Evolutionary conservation across 352 stramenopile genomes (phyloP).

Genomic region (Achlya hypogyna): DNA sequence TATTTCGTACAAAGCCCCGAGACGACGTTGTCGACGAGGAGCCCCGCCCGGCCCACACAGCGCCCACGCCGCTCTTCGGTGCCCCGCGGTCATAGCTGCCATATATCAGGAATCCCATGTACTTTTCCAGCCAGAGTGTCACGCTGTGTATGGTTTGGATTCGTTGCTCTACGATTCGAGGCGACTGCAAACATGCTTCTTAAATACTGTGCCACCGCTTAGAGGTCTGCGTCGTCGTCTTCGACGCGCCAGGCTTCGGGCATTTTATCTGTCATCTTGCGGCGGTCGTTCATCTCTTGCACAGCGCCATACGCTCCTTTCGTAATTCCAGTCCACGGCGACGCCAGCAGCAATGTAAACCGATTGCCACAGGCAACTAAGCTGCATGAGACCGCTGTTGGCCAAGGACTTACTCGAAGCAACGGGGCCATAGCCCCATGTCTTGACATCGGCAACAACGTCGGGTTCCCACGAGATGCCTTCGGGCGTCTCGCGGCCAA

Average conservation of each 20-base stretch:
- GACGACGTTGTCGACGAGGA: background rate
- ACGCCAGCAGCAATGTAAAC: conserved; percentile 55
- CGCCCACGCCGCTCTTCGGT: background rate
- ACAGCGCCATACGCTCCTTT: background rate
- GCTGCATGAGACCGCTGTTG: too few relatives aligned
- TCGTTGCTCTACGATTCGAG: too few relatives aligned
- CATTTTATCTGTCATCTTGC: background rate
- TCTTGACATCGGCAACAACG: conserved; percentile 27
- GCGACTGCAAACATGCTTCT: too few relatives aligned
- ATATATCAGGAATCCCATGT: background rate
- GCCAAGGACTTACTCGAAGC: conserved; percentile 20
- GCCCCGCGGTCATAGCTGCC: background rate
- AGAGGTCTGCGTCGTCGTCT: background rate
- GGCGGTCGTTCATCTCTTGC: background rate
- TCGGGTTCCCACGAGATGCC: conserved; percentile 39
- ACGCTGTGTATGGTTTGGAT: too few relatives aligned
- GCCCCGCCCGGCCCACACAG: background rate
- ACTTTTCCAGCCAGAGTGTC: too few relatives aligned
- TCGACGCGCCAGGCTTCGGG: background rate
- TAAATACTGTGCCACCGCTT: background rate
- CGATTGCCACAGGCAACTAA: conserved; percentile 42
- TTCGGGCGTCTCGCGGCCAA: conserved; percentile 31
- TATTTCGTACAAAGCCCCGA: conserved; percentile 1
- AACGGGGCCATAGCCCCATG: conserved; percentile 14
- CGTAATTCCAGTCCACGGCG: conserved; percentile 26